A percentile compares a stretch with the other conserved stretches of the same genome.
Conservation (phyloP, 2,329 filamentous ascomycete genomes). For the Fusarium newnesense region DNA sequence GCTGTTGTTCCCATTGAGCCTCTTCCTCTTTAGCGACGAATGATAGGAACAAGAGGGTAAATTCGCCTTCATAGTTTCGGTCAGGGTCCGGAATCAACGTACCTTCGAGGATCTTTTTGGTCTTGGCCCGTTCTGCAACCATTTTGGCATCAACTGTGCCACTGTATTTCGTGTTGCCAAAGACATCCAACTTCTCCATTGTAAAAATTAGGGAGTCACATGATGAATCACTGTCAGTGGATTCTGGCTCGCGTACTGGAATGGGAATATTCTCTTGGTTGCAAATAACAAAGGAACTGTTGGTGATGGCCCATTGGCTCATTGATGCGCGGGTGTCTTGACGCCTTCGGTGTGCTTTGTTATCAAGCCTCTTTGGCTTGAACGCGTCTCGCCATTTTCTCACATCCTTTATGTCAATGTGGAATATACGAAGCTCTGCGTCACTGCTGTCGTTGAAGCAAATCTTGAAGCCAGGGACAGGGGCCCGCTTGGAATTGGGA, state of each 20-base stretch:
- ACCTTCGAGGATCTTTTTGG: conserved; percentile 18
- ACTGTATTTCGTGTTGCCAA: background rate
- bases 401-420: conserved; percentile 14
- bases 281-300: background rate
- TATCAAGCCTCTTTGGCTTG: background rate
- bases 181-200: background rate
- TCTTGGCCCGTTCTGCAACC: conserved; percentile 6
- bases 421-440: background rate
- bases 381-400: conserved; percentile 12
- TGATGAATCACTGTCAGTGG: background rate
- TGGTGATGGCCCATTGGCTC: background rate
- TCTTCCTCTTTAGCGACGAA: background rate
- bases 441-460: background rate
- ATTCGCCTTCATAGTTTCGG: conserved; percentile 12
- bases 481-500: background rate
- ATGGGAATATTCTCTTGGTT: background rate
- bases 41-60: background rate
- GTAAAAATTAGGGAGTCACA: background rate
- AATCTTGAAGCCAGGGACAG: conserved; percentile 1
- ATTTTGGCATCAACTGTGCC: background rate
- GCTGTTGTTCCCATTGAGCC: background rate
- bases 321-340: background rate
- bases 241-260: background rate
- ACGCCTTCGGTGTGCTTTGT: background rate
- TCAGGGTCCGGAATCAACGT: conserved; percentile 8